phyloP scores from a whole-genome alignment of 495 filamentous ascomycete species.

The Podospora appendiculata region DNA sequence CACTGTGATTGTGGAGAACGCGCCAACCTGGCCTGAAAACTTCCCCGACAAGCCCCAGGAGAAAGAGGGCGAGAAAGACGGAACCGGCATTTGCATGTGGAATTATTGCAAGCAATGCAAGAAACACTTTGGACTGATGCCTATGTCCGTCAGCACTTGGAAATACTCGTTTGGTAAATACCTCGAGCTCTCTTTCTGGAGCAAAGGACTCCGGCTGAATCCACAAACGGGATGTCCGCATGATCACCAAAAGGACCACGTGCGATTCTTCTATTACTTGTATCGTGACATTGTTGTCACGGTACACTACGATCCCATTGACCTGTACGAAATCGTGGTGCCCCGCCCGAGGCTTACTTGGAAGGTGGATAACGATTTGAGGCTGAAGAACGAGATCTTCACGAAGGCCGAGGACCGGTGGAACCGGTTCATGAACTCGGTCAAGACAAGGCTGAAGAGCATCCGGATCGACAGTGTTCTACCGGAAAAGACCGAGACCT shows the following conservation, averaged over 20 bases:
- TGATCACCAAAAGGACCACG: constrained; percentile 84
- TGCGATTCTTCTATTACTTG: constrained; percentile 85
- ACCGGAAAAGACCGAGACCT: constrained; percentile 75
- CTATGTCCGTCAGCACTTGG: constrained; percentile 95
- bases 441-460: constrained; percentile 70
- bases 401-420: constrained; percentile 69
- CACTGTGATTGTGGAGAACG: constrained; percentile 76
- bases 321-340: constrained; percentile 91
- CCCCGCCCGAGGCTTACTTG: constrained; percentile 85
- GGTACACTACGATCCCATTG: constrained; percentile 86
- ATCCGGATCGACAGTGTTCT: constrained; percentile 87
- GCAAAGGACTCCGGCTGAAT: constrained; percentile 68
- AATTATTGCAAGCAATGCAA: constrained; percentile 87
- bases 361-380: constrained; percentile 92
- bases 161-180: constrained; percentile 99
- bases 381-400: constrained; percentile 87
- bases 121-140: constrained; percentile 79
- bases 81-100: constrained; percentile 88
- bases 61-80: constrained; percentile 19
- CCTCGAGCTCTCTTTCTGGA: constrained; percentile 94
- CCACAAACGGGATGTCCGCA: constrained; percentile 77
- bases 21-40: constrained; percentile 31
- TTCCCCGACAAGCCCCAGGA: constrained; percentile 42
- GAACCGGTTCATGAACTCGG: constrained; percentile 77
- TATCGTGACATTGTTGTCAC: constrained; percentile 63